These are phyloP conservation scores for button mushroom (Agaricus bisporus) DNA, from an alignment of 768 basidiomycete genomes.

Conservation along the genomic window DNA sequence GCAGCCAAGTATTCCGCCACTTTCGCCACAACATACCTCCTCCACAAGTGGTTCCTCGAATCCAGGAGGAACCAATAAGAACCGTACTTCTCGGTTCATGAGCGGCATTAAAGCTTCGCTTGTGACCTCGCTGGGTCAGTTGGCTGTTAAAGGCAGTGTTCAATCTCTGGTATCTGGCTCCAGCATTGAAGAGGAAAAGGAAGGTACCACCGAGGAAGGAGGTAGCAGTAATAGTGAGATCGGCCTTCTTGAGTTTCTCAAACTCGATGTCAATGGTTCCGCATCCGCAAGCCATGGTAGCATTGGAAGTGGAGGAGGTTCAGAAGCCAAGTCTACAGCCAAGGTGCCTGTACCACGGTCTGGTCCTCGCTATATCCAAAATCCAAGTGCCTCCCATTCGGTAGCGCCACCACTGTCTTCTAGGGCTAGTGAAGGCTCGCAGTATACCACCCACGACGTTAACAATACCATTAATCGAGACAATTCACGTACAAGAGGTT, in stretches of 20 bases:
- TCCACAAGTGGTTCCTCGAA: not conserved
- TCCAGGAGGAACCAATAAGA: too few relatives aligned
- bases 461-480: not conserved
- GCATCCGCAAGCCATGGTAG: too few relatives aligned
- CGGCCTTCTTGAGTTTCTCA: not conserved
- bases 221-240: not conserved
- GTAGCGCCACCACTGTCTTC: not conserved
- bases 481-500: not conserved
- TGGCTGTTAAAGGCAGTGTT: not conserved
- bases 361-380: not conserved
- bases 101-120: not conserved
- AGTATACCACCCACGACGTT: not conserved
- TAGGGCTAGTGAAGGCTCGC: not conserved
- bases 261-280: too few relatives aligned
- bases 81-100: not conserved
- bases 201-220: not conserved
- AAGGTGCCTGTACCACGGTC: not conserved
- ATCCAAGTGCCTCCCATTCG: not conserved
- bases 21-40: not conserved
- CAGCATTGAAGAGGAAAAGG: conserved; percentile 2
- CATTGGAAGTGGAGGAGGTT: too few relatives aligned
- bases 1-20: not conserved
- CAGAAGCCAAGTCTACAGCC: too few relatives aligned
- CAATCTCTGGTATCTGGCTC: not conserved
- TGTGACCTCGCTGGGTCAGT: not conserved